Base-by-base conservation (phyloP, 2,329 filamentous ascomycete species). In the Hymenoscyphus albidus region DNA sequence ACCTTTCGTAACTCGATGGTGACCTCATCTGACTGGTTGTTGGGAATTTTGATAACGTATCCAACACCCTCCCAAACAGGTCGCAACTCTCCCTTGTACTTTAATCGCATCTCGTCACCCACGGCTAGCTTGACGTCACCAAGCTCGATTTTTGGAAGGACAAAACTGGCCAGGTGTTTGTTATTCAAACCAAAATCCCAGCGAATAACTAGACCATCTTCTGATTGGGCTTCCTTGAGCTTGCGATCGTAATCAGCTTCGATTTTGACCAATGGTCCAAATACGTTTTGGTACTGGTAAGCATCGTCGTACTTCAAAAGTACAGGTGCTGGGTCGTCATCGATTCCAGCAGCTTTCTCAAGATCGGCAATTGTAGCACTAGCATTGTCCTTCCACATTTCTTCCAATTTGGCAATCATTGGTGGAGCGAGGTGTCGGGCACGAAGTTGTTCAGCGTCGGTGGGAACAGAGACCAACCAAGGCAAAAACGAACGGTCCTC, bases 161-260 rank as follows among this genome's bases (percentile, higher is more conserved):
- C 90, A 73, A 99, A 99, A 76, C 91, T 97, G 40, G 94, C 94
- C 44, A 97, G 83, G 72, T 98, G 93, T 80, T 98, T 99, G 81
- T 96, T 96, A 81, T 99, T 99, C 58, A 99, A 82, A 69, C 93
- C 95, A 71, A 92, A 88, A 74, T 97, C 92, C 95, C 95, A 99
- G 63, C 92, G 90, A 66, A 99, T 93, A 51, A 93, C 86, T 51
- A 99, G 80, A n/a, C 91, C 91, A 78, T 99, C 95, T 78, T 99
- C 95, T 1, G 93, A 97, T 77, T 99, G 95, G 0, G 94, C 93
- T 77, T 99, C 95, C 80, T 99, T 99, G 72, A 99, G 84, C 79
- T 99, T 98, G 78, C 96, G 94, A 78, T 99, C 95, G 75, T 99
- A 99, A 78, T 99, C 95, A 55, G 95, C 96, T 77, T 99, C 95